These are phyloP conservation scores for Calonectria hongkongensis DNA, from an alignment of 2,329 filamentous ascomycete genomes.

Conservation along the genomic window DNA sequence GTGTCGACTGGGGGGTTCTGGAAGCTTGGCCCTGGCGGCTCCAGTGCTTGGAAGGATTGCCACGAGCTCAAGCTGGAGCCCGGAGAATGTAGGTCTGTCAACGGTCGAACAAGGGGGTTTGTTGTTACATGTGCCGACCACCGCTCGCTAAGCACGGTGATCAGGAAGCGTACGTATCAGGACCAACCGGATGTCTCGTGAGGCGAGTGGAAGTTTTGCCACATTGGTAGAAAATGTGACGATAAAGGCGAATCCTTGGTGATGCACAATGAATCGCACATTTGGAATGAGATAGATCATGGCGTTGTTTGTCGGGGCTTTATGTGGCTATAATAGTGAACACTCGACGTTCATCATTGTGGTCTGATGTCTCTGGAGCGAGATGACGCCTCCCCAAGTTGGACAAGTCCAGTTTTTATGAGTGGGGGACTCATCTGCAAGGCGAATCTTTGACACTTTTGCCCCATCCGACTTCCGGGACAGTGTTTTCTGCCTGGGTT, in stretches of 20 bases:
- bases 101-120: conserved; percentile 30
- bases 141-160: conserved; percentile 5
- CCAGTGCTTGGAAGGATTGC: background rate
- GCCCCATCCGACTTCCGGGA: conserved; percentile 25
- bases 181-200: background rate
- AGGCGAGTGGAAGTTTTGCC: conserved; percentile 8
- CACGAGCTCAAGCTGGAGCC: conserved; percentile 16
- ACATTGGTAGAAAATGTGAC: background rate
- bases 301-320: conserved; percentile 6
- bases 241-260: conserved; percentile 3
- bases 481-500: conserved; percentile 11
- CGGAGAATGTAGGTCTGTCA: conserved; percentile 25
- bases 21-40: conserved; percentile 17
- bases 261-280: conserved; percentile 7
- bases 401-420: conserved; percentile 44
- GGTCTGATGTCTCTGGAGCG: conserved; percentile 54
- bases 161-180: conserved; percentile 15
- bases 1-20: conserved; percentile 12
- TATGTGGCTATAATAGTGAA: conserved; percentile 23
- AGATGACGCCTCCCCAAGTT: conserved; percentile 53
- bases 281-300: conserved; percentile 9
- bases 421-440: conserved; percentile 48
- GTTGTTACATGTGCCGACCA: conserved; percentile 23
- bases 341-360: conserved; percentile 52
- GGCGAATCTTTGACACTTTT: conserved; percentile 40